These are phyloP conservation scores for Mycena albidolilacea DNA, from an alignment of 768 basidiomycete genomes.

Conservation along the genomic window DNA sequence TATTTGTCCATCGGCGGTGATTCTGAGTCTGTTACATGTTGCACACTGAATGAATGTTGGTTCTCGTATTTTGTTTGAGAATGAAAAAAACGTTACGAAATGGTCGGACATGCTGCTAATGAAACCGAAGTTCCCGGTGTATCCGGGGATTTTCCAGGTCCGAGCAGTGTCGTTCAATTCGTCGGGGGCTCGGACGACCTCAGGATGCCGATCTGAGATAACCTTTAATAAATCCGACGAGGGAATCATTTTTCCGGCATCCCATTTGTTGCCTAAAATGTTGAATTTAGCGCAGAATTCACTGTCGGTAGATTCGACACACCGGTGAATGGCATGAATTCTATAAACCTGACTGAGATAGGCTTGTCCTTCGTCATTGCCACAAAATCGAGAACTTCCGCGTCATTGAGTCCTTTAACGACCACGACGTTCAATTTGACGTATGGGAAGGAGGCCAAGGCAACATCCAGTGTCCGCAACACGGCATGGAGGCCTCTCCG, in stretches of 20 bases:
- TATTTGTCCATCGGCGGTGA: constrained; percentile 93
- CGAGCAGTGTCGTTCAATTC: constrained; percentile 86
- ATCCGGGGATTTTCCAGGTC: constrained; percentile 81
- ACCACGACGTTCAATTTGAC: constrained; percentile 91
- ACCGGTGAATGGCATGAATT: constrained; percentile 97
- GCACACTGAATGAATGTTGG: constrained; percentile 60
- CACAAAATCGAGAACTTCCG: constrained; percentile 85
- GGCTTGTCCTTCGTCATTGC: constrained; percentile 76
- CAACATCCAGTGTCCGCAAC: constrained; percentile 73
- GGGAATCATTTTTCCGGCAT: constrained; percentile 85
- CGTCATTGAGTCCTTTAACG: constrained; percentile 84
- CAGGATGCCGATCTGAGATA: constrained; percentile 65
- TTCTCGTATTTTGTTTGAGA: background rate
- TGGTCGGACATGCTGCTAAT: constrained; percentile 97
- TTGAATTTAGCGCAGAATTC: constrained; percentile 19
- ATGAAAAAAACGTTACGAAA: constrained; percentile 55
- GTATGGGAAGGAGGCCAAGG: constrained; percentile 67
- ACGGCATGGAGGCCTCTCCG: constrained; percentile 85
- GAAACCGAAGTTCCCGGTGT: constrained; percentile 83
- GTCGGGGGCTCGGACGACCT: constrained; percentile 71
- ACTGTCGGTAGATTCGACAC: constrained; percentile 34
- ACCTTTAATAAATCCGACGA: constrained; percentile 73
- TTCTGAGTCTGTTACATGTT: constrained; percentile 85
- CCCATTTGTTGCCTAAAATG: constrained; percentile 85
- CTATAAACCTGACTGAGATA: constrained; percentile 88